Conservation (phyloP, 768 basidiomycete species). For the Termitomyces sp. region DNA sequence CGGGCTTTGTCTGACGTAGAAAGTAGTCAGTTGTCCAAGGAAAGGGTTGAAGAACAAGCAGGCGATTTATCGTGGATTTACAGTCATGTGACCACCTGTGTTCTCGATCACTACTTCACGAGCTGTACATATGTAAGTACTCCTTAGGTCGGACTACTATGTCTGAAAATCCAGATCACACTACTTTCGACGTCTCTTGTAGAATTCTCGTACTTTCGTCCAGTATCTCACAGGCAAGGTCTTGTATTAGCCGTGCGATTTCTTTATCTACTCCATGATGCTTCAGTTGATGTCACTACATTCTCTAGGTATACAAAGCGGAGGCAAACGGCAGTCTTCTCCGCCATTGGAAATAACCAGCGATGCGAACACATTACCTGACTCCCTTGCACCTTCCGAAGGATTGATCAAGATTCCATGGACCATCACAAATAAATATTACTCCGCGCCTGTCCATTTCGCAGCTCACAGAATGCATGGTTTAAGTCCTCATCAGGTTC, state of each 20-base stretch:
- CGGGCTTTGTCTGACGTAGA: too few species aligned
- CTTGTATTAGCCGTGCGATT: slow-evolving; percentile 17
- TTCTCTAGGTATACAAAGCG: slow-evolving; percentile 8
- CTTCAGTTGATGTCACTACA: neutral
- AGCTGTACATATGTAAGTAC: neutral
- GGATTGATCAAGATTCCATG: slow-evolving; percentile 45
- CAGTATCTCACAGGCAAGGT: slow-evolving; percentile 16
- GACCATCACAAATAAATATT: slow-evolving; percentile 79
- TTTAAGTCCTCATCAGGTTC: slow-evolving; percentile 33
- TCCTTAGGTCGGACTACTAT: neutral
- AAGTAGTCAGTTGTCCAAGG: too few species aligned
- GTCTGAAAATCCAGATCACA: neutral
- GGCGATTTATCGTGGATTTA: too few species aligned
- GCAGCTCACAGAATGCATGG: slow-evolving; percentile 41
- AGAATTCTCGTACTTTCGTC: slow-evolving; percentile 27
- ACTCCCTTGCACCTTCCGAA: slow-evolving; percentile 12
- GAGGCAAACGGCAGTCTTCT: neutral
- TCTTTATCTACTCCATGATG: neutral
- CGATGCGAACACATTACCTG: neutral
- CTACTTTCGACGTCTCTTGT: slow-evolving; percentile 16
- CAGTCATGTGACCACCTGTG: neutral
- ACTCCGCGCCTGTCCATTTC: slow-evolving; percentile 73
- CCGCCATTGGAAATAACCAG: neutral
- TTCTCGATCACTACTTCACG: too few species aligned
- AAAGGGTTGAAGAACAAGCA: too few species aligned